These are phyloP conservation scores for Poa annua DNA, from an alignment of 176 grass and related monocot species.

Conservation along the genomic window DNA sequence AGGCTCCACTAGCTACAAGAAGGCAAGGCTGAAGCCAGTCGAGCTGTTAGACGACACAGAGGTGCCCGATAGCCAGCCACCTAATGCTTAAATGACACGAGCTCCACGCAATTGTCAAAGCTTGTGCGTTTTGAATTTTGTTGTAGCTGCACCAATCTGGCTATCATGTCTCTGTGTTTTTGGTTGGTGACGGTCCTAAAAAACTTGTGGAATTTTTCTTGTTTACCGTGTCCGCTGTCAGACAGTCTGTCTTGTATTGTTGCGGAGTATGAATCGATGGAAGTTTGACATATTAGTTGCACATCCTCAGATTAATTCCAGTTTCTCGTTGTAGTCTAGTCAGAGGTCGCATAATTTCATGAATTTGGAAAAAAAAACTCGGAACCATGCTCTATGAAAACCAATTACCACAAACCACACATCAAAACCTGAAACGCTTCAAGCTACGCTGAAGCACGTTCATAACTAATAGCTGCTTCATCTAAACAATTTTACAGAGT, in stretches of 20 bases:
- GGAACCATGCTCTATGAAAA: neutral
- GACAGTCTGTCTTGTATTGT: neutral
- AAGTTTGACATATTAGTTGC: neutral
- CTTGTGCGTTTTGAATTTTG: neutral
- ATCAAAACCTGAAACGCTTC: neutral
- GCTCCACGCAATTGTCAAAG: neutral
- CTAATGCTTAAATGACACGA: conserved; percentile 2
- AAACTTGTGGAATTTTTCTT: neutral
- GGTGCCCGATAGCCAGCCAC: conserved; percentile 60
- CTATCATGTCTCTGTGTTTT: neutral
- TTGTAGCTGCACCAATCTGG: neutral
- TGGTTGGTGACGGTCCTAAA: neutral
- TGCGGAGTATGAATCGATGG: neutral
- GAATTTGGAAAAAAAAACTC: neutral
- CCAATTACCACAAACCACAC: neutral
- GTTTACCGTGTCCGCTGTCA: neutral
- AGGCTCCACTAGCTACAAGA: conserved; percentile 79
- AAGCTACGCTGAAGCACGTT: neutral
- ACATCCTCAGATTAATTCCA: too few species aligned
- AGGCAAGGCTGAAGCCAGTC: conserved; percentile 55
- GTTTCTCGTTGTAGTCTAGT: neutral
- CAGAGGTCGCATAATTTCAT: neutral
- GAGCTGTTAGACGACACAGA: conserved; percentile 62
- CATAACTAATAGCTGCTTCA: conserved; percentile 33
- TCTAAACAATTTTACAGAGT: conserved; percentile 42